A percentile compares a stretch with the other conserved stretches of the same genome.
phyloP scores from a whole-genome alignment of 805 yeast species.

The Yamadazyma laniorum region DNA sequence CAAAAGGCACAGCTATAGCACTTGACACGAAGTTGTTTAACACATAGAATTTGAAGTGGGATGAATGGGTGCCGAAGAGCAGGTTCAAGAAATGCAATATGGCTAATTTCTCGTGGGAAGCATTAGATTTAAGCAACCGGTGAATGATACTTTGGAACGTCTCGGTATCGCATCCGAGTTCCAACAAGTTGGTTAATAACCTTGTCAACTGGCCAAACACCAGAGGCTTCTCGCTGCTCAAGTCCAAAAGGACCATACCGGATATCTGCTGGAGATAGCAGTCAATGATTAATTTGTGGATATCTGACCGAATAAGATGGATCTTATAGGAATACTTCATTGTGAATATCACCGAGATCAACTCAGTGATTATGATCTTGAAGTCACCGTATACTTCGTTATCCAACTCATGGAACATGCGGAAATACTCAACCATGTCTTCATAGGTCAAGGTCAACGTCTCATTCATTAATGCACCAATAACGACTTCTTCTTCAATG shows the following conservation, averaged over 20 bases:
- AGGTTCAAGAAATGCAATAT: constrained; percentile 24
- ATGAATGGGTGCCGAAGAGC: constrained; percentile 20
- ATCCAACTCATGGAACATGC: constrained; percentile 20
- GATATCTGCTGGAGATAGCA: constrained; percentile 14
- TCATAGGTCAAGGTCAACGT: constrained; percentile 3
- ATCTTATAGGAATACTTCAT: constrained; percentile 24
- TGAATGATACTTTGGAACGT: constrained; percentile 19
- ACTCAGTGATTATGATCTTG: constrained; percentile 27
- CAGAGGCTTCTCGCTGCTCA: constrained; percentile 11
- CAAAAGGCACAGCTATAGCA: constrained; percentile 23
- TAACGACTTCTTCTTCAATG: constrained; percentile 24
- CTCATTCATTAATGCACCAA: constrained; percentile 11
- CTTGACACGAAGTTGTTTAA: constrained; percentile 20
- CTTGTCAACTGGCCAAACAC: constrained; percentile 20
- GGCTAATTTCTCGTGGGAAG: constrained; percentile 13
- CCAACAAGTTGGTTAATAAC: constrained; percentile 26
- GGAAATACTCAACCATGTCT: constrained; percentile 11
- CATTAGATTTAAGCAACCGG: background rate
- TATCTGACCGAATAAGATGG: constrained; percentile 18
- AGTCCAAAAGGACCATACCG: too few relatives aligned
- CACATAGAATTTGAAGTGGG: constrained; percentile 27
- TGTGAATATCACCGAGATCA: constrained; percentile 19
- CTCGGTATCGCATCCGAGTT: constrained; percentile 33
- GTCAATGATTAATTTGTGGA: constrained; percentile 22
- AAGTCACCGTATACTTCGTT: constrained; percentile 27